These are phyloP conservation scores for Acacia melanoxylon DNA, from an alignment of 306 rosid genomes.

Conservation along the genomic window DNA sequence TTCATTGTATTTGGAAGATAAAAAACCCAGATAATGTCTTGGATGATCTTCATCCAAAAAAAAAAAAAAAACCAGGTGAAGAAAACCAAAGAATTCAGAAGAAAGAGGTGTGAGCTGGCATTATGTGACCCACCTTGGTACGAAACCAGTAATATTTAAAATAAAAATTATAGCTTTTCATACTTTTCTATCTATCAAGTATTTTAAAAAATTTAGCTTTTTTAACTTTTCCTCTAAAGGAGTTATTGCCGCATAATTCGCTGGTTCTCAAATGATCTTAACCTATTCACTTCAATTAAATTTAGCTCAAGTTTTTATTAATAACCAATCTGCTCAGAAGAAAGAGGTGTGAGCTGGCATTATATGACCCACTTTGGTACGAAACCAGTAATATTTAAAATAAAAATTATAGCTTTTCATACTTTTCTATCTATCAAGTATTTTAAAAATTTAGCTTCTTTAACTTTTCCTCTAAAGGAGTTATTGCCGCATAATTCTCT, in stretches of 20 bases:
- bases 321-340: background rate
- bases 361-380: background rate
- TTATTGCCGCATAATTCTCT: background rate
- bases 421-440: background rate
- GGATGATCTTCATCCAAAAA: background rate
- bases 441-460: background rate
- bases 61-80: background rate
- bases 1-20: background rate
- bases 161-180: background rate
- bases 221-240: background rate
- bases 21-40: background rate
- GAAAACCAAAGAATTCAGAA: background rate
- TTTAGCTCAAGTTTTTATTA: background rate
- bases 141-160: background rate
- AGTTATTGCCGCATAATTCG: background rate
- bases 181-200: background rate
- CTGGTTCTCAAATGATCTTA: background rate
- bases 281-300: background rate
- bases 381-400: background rate
- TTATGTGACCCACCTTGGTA: background rate
- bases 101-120: background rate
- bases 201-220: background rate
- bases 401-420: background rate
- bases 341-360: background rate
- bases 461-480: background rate